phyloP scores from a whole-genome alignment of 768 basidiomycete genomes.

The Tricholoma saponaceum region DNA sequence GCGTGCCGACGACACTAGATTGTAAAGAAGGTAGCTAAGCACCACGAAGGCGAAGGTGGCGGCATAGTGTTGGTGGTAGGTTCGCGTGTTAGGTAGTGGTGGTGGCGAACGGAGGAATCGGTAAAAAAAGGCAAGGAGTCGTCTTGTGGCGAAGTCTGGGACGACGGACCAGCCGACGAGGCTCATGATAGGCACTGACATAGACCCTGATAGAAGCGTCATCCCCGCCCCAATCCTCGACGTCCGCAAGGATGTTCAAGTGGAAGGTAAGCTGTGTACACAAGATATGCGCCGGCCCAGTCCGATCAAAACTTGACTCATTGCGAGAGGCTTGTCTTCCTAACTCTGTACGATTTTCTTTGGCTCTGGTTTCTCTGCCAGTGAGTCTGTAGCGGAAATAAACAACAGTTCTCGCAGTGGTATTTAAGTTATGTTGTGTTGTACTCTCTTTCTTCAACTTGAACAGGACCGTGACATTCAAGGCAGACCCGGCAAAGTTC shows the following conservation, averaged over 20 bases:
- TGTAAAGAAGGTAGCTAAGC: conserved; percentile 63
- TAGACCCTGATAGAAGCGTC: conserved; percentile 1
- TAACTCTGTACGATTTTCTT: no score
- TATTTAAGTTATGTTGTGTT: no score
- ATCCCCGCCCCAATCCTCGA: not conserved
- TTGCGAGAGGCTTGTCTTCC: no score
- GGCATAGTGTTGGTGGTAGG: conserved; percentile 57
- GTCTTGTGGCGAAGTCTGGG: conserved; percentile 56
- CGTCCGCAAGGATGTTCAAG: not conserved
- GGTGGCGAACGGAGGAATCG: conserved; percentile 25
- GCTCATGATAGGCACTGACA: conserved; percentile 29
- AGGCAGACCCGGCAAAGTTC: no score
- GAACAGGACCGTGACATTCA: no score
- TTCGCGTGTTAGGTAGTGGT: conserved; percentile 26
- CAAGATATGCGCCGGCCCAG: no score
- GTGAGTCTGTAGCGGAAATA: no score
- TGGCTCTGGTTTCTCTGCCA: no score
- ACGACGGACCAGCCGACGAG: conserved; percentile 64
- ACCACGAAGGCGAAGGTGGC: conserved; percentile 60
- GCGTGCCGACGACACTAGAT: conserved; percentile 51
- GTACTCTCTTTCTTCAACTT: no score
- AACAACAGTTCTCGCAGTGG: no score
- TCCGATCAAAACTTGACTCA: no score
- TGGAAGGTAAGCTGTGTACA: no score
- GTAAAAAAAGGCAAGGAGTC: conserved; percentile 46